Evolutionary conservation across 495 filamentous ascomycete genomes (phyloP), one percentile per base, ranked within the genome.

Genomic region (Pyronema omphalodes): DNA sequence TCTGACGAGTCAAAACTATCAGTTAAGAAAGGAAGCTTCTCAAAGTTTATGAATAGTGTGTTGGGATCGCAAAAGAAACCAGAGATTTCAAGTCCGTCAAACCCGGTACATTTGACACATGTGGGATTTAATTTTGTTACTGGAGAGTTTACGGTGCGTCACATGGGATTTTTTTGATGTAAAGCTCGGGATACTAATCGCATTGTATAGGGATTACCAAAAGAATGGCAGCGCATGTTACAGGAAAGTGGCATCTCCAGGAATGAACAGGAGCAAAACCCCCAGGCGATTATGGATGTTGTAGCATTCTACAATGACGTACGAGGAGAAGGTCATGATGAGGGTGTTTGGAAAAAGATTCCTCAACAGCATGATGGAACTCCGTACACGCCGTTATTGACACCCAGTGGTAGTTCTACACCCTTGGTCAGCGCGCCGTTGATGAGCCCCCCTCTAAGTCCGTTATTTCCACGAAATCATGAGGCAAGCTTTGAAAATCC

Each of bases 401-500:
- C 51, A 55, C 54, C 56, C 17, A 45, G 50, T 7, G 55, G 35
- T 44, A 37, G 58, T 37, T 64, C 75, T 51, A 69, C 69, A 23
- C 75, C 77, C 58, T 67, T 69, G 39, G 65, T 72, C 61, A 71
- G 78, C 63, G 75, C 78, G 49, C 75, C 80, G 2, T 72, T 83
- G 66, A 76, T 77, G 66, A 88, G 89, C 61, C 84, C 91, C 46
- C 86, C 88, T 23, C 79, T 83, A 56, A 94, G 86, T 66, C 93
- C 91, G 47, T 78, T 89, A 61, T 95, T 95, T 67, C 91, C 93
- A 17, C 78, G 82, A 56, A 88, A 87, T 67, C 80, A 87, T 67
- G 83, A 88, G 70, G 81, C 81, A 52, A 96, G 88, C 71, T 98
- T 98, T 66, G 91, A 98, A 69, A 96, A 96, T 59, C 91, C 91